A percentile compares a stretch with the other conserved stretches of the same genome.
phyloP scores from a whole-genome alignment of 192 early-diverging fungal genomes.

The Entophlyctis luteolus region DNA sequence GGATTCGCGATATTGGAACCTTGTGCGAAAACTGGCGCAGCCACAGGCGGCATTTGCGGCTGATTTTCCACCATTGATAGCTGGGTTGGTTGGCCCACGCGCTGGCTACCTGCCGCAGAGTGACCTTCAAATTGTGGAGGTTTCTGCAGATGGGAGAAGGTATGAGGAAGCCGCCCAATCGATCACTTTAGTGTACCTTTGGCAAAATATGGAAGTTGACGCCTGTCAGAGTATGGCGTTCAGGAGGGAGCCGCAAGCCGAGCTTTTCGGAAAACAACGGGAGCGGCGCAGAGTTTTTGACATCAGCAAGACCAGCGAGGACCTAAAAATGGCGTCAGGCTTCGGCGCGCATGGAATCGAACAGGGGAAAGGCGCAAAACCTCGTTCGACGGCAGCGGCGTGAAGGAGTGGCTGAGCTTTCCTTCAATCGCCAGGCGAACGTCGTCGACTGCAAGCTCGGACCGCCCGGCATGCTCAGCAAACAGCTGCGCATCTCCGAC shows the following conservation, averaged over 20 bases:
- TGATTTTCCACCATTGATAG: neutral
- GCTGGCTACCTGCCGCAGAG: no score
- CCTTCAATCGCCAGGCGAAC: conserved; percentile 90
- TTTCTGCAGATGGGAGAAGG: no score
- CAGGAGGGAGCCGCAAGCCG: conserved; percentile 54
- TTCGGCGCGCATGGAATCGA: no score
- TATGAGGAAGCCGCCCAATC: no score
- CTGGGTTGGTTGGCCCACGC: no score
- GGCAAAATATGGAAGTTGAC: conserved; percentile 48
- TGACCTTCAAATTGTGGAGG: no score
- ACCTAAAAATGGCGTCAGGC: no score
- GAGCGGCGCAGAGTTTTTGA: conserved; percentile 48
- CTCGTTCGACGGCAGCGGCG: conserved; percentile 82
- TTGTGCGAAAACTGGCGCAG: no score
- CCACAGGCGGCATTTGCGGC: neutral
- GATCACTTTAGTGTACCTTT: no score
- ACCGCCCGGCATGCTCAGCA: conserved; percentile 81
- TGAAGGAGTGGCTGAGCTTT: conserved; percentile 86
- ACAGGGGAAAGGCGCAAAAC: no score
- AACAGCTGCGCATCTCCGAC: conserved; percentile 87
- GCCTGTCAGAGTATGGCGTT: conserved; percentile 48
- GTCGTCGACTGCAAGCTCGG: conserved; percentile 78
- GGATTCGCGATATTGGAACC: no score
- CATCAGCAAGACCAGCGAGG: conserved; percentile 41
- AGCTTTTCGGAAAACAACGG: conserved; percentile 50